phyloP scores from a whole-genome alignment of 129 eudicot genomes.

The Erigeron canadensis region DNA sequence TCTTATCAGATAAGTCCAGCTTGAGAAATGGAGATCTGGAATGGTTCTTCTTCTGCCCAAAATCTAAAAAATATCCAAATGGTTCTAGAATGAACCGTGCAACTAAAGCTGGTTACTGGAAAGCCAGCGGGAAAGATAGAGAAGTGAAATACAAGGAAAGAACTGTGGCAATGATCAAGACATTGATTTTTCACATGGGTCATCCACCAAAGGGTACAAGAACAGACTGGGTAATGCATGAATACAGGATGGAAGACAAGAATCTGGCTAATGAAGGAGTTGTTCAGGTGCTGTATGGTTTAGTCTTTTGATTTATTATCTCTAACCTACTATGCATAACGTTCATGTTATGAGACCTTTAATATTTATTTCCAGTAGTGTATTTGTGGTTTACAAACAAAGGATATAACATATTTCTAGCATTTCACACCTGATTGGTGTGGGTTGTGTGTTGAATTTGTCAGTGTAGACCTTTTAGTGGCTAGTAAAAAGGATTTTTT shows the following conservation, averaged over 20 bases:
- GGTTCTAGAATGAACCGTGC: conserved; percentile 68
- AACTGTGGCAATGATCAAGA: conserved; percentile 53
- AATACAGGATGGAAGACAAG: conserved; percentile 51
- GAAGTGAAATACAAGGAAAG: conserved; percentile 34
- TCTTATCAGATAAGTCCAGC: conserved; percentile 53
- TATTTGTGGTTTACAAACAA: too few species aligned
- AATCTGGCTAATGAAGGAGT: conserved; percentile 44
- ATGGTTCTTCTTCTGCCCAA: conserved; percentile 86
- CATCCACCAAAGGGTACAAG: conserved; percentile 58
- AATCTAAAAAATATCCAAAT: conserved; percentile 54
- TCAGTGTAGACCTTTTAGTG: too few species aligned
- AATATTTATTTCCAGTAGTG: too few species aligned
- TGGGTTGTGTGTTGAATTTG: too few species aligned
- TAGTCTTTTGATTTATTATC: neutral
- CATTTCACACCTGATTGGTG: too few species aligned
- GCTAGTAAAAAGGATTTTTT: too few species aligned
- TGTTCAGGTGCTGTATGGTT: conserved; percentile 43
- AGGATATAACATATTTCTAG: too few species aligned
- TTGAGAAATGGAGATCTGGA: conserved; percentile 57
- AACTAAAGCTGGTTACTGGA: conserved; percentile 71
- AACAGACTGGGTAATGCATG: conserved; percentile 82
- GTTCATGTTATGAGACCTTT: too few species aligned
- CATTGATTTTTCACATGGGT: conserved; percentile 62
- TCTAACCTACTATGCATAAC: too few species aligned
- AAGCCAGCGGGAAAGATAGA: conserved; percentile 75